Evolutionary conservation across 23 red algal species (phyloP), one percentile per base, ranked within the genome.

Genomic region (Gracilariopsis chorda): DNA sequence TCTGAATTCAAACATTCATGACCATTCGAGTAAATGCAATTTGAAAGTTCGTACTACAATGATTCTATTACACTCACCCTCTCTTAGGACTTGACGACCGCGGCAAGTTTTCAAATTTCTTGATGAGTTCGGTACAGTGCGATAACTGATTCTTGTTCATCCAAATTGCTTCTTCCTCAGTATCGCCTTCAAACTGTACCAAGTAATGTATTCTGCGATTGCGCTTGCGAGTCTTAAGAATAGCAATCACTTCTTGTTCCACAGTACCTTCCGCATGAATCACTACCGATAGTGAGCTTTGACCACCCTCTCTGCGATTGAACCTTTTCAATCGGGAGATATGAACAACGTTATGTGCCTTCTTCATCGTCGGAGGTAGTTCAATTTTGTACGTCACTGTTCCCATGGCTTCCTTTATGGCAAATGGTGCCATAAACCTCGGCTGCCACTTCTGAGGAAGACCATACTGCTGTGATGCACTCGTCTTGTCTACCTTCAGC

Each of bases 321-420:
- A 58, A 69, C 17, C 17, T 21, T 10, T 48, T 36, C 17, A 85
- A 37, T 56, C 56, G 11, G 43, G 61, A 69, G 3, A 85, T 58
- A 58, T 85, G 80, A 46, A 85, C 65, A 21, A 69, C 57, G 46
- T 85, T 85, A 24, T 85, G 80, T 35, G 40, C 58, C 68, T 25
- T 64, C 58, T 24, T 69, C 80, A 85, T 85, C 4, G 56, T 11
- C 3, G 80, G 61, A 4, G 80, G 80, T 49, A 85, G 39, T 29
- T 85, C 80, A 68, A 70, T 70, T 44, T 85, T 70, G 37, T 67
- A 45, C 10, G 80, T 68, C 34, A 70, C 80, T 0, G 80, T 55
- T 46, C 2, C 80, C 80, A 67, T 45, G 7, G 25, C 46, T 69
- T 85, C 28, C 36, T 36, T 48, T 8, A 85, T 39, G 12, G 42